Conservation (phyloP, 345 rosid genomes). For the Eucalyptus victrix region DNA sequence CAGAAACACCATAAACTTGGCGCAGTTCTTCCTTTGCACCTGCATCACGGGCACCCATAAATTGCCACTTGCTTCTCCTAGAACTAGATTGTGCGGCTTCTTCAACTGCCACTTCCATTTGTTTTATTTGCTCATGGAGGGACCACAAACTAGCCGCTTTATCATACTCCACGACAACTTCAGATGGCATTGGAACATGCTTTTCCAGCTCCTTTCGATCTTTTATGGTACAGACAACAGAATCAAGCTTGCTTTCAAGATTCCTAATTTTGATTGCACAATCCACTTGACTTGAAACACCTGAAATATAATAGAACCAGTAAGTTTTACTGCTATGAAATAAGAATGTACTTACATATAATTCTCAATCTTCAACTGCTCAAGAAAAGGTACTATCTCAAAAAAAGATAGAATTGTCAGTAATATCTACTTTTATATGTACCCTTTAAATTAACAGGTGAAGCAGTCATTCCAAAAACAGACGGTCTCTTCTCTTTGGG, state of each 20-base stretch:
- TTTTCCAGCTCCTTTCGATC: slow-evolving; percentile 96
- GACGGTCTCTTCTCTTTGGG: slow-evolving; percentile 86
- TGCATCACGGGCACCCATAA: slow-evolving; percentile 99
- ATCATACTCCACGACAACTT: slow-evolving; percentile 85
- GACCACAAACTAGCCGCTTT: slow-evolving; percentile 96
- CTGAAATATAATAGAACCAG: slow-evolving; percentile 14
- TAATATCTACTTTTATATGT: background rate
- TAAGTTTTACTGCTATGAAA: background rate
- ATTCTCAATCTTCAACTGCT: background rate
- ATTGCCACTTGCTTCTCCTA: slow-evolving; percentile 94
- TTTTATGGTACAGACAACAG: slow-evolving; percentile 79
- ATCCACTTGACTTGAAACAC: slow-evolving; percentile 95
- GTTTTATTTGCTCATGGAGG: slow-evolving; percentile 87
- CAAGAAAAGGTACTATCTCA: background rate
- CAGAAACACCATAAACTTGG: slow-evolving; percentile 96
- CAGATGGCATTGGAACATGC: slow-evolving; percentile 95
- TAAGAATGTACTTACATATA: background rate
- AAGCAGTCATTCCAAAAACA: slow-evolving; percentile 99
- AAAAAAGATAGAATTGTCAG: background rate
- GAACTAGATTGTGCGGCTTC: slow-evolving; percentile 90
- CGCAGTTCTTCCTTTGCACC: slow-evolving; percentile 93
- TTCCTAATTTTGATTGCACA: slow-evolving; percentile 95
- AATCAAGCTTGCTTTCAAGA: slow-evolving; percentile 97
- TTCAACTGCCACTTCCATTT: slow-evolving; percentile 80
- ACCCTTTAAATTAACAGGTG: slow-evolving; percentile 98